phyloP scores from a whole-genome alignment of 2,329 filamentous ascomycete species.

The Xylaria sp. region DNA sequence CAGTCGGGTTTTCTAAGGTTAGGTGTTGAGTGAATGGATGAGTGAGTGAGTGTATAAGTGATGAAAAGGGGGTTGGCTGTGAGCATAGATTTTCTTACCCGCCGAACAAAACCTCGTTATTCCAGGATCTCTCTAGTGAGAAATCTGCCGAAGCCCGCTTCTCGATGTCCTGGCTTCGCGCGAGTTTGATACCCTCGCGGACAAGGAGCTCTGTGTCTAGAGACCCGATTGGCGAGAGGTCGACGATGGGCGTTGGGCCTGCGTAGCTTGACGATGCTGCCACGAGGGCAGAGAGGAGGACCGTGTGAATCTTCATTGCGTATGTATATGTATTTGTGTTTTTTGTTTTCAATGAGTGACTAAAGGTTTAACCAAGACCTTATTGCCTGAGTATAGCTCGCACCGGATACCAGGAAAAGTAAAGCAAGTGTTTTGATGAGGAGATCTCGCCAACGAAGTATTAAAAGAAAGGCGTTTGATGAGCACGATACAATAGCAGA shows the following conservation, averaged over 20 bases:
- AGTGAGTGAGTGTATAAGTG: too few relatives aligned
- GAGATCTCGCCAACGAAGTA: background rate
- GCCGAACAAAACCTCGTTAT: slow-evolving; percentile 26
- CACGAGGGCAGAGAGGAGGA: slow-evolving; percentile 2
- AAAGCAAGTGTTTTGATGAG: background rate
- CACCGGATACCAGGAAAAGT: background rate
- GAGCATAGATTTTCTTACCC: too few relatives aligned
- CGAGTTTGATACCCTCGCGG: slow-evolving; percentile 22
- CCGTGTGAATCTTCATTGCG: slow-evolving; percentile 2
- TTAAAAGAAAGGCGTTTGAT: background rate
- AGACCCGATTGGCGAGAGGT: slow-evolving; percentile 4
- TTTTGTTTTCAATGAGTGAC: background rate
- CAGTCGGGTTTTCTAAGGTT: background rate
- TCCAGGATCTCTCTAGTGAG: slow-evolving; percentile 21
- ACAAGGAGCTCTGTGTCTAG: slow-evolving; percentile 22
- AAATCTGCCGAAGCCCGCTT: slow-evolving; percentile 21
- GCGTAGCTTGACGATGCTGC: slow-evolving; percentile 3
- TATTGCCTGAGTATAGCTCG: too few relatives aligned
- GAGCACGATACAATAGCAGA: background rate
- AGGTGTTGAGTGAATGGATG: too few relatives aligned
- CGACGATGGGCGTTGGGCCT: slow-evolving; percentile 14
- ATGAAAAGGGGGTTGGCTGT: too few relatives aligned
- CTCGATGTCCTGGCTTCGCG: slow-evolving; percentile 21
- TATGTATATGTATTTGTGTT: background rate
- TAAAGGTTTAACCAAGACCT: background rate